Percentiles rank a stretch among this genome's conserved stretches.
phyloP scores from a whole-genome alignment of 2,329 filamentous ascomycete genomes.

The Botrytis fabae region DNA sequence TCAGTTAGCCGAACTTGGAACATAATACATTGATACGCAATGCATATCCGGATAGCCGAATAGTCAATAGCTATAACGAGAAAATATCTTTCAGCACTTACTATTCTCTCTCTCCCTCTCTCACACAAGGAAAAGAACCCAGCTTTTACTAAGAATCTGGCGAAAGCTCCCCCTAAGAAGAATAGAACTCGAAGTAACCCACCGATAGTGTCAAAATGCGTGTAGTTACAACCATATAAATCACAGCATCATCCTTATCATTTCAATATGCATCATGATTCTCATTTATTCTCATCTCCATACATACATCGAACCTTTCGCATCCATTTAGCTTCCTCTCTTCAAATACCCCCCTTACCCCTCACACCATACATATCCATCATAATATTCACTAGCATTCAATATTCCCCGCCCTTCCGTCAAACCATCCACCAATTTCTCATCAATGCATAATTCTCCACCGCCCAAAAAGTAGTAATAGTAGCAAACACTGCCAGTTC shows the following conservation, averaged over 20 bases:
- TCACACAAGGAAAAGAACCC: neutral
- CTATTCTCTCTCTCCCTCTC: neutral
- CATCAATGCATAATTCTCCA: slow-evolving; percentile 1
- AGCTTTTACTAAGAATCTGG: neutral
- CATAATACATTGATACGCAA: no score
- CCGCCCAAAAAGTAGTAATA: slow-evolving; percentile 19
- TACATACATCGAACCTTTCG: slow-evolving; percentile 5
- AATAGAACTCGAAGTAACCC: neutral
- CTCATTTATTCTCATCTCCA: slow-evolving; percentile 15
- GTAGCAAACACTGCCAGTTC: slow-evolving; percentile 23
- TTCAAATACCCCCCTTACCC: neutral
- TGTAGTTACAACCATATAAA: neutral
- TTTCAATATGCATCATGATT: slow-evolving; percentile 17
- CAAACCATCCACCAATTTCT: slow-evolving; percentile 7
- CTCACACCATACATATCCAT: neutral
- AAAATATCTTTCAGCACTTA: neutral
- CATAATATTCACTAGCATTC: slow-evolving; percentile 14
- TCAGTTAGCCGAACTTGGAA: no score
- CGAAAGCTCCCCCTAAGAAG: neutral
- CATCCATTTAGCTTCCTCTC: neutral
- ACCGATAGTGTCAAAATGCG: neutral
- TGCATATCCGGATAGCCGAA: no score
- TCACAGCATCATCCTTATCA: neutral
- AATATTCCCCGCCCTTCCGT: neutral
- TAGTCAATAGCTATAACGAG: no score